phyloP scores from a whole-genome alignment of 2,329 filamentous ascomycete genomes.

The Apiospora saccharicola region DNA sequence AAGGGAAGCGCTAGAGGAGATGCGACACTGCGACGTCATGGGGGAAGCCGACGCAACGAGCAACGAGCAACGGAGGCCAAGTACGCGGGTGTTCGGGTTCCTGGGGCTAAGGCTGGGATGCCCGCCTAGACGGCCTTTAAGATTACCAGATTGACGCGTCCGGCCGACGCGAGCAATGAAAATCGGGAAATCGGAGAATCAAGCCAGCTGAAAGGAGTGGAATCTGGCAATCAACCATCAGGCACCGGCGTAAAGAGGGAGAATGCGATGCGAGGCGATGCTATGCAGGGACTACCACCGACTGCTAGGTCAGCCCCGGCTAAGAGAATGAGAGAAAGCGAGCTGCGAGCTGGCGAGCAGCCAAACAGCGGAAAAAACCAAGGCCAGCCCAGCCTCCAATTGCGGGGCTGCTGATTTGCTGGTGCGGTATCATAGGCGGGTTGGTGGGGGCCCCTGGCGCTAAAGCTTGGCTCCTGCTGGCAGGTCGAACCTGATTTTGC shows the following conservation, averaged over 20 bases:
- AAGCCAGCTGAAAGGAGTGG: neutral
- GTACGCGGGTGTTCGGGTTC: neutral
- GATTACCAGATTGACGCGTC: neutral
- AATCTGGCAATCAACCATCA: neutral
- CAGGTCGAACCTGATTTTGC: neutral
- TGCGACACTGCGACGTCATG: conserved; percentile 18
- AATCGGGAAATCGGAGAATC: neutral
- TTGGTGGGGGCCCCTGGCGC: conserved; percentile 5
- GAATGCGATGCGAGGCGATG: conserved; percentile 1
- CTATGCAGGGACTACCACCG: neutral
- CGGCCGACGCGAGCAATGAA: conserved; percentile 2
- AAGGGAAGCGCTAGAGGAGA: neutral
- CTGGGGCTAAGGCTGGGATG: neutral
- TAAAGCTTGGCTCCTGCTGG: neutral
- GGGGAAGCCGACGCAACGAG: neutral
- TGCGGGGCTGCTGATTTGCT: conserved; percentile 8
- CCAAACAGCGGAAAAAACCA: neutral
- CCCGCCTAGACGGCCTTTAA: neutral
- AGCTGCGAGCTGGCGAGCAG: neutral
- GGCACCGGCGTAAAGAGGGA: neutral
- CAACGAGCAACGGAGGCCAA: neutral
- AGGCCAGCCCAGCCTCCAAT: conserved; percentile 21
- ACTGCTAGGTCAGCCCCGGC: neutral
- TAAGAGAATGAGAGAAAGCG: neutral
- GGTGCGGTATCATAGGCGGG: conserved; percentile 16